Evolutionary conservation across 2,329 filamentous ascomycete genomes (phyloP).

Genomic region (Nemania sp.): DNA sequence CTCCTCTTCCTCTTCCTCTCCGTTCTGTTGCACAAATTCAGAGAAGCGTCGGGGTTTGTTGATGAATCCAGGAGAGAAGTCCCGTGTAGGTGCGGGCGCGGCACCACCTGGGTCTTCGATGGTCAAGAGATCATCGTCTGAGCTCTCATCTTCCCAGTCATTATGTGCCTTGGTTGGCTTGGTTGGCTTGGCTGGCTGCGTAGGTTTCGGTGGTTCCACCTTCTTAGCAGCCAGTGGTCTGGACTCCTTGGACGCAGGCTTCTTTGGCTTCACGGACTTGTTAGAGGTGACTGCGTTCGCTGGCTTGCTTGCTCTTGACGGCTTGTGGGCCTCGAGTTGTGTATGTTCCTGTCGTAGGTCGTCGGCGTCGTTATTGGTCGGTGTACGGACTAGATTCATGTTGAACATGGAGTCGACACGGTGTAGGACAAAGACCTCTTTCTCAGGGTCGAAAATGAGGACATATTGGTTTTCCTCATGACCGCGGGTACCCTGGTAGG

Average conservation of each 20-base stretch:
- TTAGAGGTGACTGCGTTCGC: conserved; percentile 38
- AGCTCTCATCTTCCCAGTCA: conserved; percentile 61
- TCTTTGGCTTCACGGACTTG: conserved; percentile 45
- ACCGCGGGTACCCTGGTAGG: conserved; percentile 70
- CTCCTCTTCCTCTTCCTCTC: conserved; percentile 39
- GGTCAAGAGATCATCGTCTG: conserved; percentile 68
- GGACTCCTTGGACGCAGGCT: conserved; percentile 40
- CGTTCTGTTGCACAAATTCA: conserved; percentile 64
- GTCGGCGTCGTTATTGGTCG: conserved; percentile 71
- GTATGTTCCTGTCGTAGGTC: conserved; percentile 75
- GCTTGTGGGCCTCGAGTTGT: conserved; percentile 65
- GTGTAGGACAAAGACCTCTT: conserved; percentile 84
- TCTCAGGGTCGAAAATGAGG: conserved; percentile 80
- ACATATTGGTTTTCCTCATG: conserved; percentile 70
- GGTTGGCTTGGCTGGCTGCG: conserved; percentile 39
- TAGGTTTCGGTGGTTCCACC: conserved; percentile 37
- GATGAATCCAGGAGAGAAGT: conserved; percentile 64
- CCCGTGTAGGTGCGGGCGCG: conserved; percentile 51
- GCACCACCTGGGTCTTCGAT: conserved; percentile 71
- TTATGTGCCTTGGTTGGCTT: conserved; percentile 43
- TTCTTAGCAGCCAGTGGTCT: conserved; percentile 43
- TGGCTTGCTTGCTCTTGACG: conserved; percentile 39
- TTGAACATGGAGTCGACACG: conserved; percentile 83
- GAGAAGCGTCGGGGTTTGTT: conserved; percentile 61
- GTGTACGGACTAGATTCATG: conserved; percentile 83